These are phyloP conservation scores for Apophysomyces trapeziformis DNA, from an alignment of 371 early-diverging fungal genomes.

Conservation along the genomic window DNA sequence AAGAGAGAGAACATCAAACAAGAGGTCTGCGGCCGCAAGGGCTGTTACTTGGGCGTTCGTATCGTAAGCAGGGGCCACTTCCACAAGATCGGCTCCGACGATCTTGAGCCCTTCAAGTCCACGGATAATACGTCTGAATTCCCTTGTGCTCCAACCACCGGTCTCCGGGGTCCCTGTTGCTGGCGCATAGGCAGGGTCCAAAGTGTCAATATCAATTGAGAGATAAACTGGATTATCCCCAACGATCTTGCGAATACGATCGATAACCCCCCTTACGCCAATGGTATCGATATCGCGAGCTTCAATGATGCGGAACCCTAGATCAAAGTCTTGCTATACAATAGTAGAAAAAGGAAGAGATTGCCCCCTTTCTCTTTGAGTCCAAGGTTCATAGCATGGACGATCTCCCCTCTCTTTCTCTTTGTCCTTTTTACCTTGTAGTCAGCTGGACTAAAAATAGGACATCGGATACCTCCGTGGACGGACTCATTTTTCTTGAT, in stretches of 20 bases:
- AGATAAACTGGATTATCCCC: slow-evolving; percentile 49
- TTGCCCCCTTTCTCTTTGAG: slow-evolving; percentile 1
- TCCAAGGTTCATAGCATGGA: not conserved
- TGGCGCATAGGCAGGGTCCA: slow-evolving; percentile 56
- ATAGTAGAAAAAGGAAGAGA: slow-evolving; percentile 39
- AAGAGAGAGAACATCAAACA: slow-evolving; percentile 26
- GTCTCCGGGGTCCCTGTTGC: slow-evolving; percentile 59
- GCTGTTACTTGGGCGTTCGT: slow-evolving; percentile 37
- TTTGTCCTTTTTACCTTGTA: not conserved
- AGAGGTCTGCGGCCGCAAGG: slow-evolving; percentile 29
- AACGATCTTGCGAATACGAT: slow-evolving; percentile 46
- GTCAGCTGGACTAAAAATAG: not conserved
- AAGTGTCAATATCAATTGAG: slow-evolving; percentile 58
- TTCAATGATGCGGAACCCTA: slow-evolving; percentile 52
- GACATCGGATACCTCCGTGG: slow-evolving; percentile 54
- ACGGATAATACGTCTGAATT: slow-evolving; percentile 52
- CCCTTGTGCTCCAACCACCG: slow-evolving; percentile 56
- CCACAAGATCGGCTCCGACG: slow-evolving; percentile 40
- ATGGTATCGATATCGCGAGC: slow-evolving; percentile 53
- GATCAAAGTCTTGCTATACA: slow-evolving; percentile 44
- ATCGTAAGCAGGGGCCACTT: slow-evolving; percentile 44
- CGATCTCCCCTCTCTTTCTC: not conserved
- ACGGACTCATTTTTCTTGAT: slow-evolving; percentile 51
- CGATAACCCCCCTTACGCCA: slow-evolving; percentile 50
- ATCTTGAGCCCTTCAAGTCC: slow-evolving; percentile 45